Evolutionary conservation across 495 filamentous ascomycete species (phyloP), one percentile per base, ranked within the genome.

Genomic region (Cercophora scortea): DNA sequence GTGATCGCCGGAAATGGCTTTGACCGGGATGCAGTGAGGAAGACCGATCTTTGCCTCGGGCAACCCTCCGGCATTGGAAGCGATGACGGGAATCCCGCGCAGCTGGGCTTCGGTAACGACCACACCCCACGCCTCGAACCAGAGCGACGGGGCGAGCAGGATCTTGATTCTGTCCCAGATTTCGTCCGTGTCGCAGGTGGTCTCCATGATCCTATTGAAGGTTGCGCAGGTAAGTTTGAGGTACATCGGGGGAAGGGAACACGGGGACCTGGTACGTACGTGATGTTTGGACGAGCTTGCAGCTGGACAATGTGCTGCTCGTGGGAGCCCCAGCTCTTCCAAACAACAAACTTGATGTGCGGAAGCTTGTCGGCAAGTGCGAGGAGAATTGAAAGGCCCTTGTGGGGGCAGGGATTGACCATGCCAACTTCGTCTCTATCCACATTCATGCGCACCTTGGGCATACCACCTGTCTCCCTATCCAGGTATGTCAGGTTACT

Each of bases 121-220:
- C 13, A 67, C 56, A 18, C 64, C 64, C 64, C 64, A 67, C 0
- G 64, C 64, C 42, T 67, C 64, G 9, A 54, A 45, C 64, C 64
- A 67, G 15, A 67, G 46, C 1, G 64, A 67, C 0, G 64, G 64
- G 6, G 54, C 62, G 8, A 67, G 48, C 10, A 67, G 54, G 12
- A 67, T 36, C 48, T 60, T 65, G 56, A 67, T 65, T 32, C 57
- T 46, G 25, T 65, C 62, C 64, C 64, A 67, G 36, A 67, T 65
- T 10, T 65, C 58, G 16, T 65, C 55, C 3, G 62, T 65, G 32
- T 67, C 54, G 6, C 32, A 13, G 4, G 64, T 65, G 16, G 62
- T 65, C 0, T 38, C 16, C 46, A 52, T 45, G 11, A 67, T 47
- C 16, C 64, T 67, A 25, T 8, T 4, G 13, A 25, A 2, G 25